Base-by-base conservation (phyloP, 129 eudicot species). In the Pseudognaphalium luteoalbum region DNA sequence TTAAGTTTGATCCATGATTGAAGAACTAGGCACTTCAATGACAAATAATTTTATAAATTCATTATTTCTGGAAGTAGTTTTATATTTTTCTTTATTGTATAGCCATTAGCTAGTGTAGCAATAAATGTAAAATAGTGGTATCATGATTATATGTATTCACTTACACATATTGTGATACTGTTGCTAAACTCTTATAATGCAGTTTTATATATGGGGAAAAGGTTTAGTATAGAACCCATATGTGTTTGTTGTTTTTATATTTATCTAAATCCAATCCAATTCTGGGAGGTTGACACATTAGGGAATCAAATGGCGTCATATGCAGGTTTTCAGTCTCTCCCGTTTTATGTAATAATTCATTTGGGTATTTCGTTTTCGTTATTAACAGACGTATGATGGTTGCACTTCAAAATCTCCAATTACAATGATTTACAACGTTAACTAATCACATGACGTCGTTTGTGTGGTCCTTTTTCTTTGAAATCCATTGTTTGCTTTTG, bases 1-100 rank as follows among this genome's bases (percentile, higher is more conserved):
- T 41, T 47, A 58, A 64, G 25, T 32, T 20, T 81, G 78, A 69
- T 37, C 68, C 64, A 56, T 62, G 70, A 68, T 47, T 65, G 52
- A 65, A 15, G 47, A 66, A 71, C 63, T 17, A 41, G 25, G 34
- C 75, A 56, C 32, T 66, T 66, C 28, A 67, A 14, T 67, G 50
- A 28, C 29, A 37, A 28, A 74, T 74, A 74, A 34, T 5, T 79
- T 67, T 80, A 74, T 74, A 17, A 42, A 2, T 44, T 74, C 39
- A 7, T 76, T 7, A 19, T 80, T 73, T 73, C 41, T 33, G 39
- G 4, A 58, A 72, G 56, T 54, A 72, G 28, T 7, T 50, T 5
- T 29, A n/a, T n/a, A 66, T 3, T 41, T 14, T 22, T 71, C 25
- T 29, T 66, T 16, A 4, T 52, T 79, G 63, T 47, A 66, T 67